Conservation (phyloP, 176 grass and related monocot species). For the Phragmites australis region DNA sequence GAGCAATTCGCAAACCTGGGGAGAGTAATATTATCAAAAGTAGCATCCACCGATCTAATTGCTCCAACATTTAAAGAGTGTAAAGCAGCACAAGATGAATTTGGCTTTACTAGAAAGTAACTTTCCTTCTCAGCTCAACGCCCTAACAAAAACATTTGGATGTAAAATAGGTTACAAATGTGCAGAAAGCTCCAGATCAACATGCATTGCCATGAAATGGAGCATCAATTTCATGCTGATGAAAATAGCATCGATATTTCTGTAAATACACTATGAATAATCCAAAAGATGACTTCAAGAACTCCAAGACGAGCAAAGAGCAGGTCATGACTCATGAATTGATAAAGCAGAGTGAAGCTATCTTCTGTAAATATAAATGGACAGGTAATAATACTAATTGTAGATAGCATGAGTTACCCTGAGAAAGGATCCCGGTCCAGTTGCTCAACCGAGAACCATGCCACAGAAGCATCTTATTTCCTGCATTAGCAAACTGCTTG, state of each 20-base stretch:
- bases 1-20: constrained; percentile 90
- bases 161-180: background rate
- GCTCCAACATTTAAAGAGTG: constrained; percentile 16
- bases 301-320: constrained; percentile 8
- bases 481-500: constrained; percentile 62
- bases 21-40: constrained; percentile 24
- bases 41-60: background rate
- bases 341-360: constrained; percentile 1
- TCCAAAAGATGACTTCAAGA: background rate
- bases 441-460: constrained; percentile 94
- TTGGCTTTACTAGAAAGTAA: background rate
- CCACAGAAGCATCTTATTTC: constrained; percentile 98
- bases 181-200: constrained; percentile 11
- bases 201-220: constrained; percentile 17
- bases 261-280: background rate
- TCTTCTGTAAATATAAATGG: constrained; percentile 19
- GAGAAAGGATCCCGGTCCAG: constrained; percentile 93
- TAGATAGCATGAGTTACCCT: constrained; percentile 52
- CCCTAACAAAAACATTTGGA: background rate
- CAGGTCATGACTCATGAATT: constrained; percentile 10
- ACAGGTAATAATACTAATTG: constrained; percentile 3
- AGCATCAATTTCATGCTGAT: constrained; percentile 18
- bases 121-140: background rate
- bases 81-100: constrained; percentile 22
- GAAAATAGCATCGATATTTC: constrained; percentile 1